A percentile compares a stretch with the other conserved stretches of the same genome.
phyloP scores from a whole-genome alignment of 177 flowering plant species.

The Telopea speciosissima region DNA sequence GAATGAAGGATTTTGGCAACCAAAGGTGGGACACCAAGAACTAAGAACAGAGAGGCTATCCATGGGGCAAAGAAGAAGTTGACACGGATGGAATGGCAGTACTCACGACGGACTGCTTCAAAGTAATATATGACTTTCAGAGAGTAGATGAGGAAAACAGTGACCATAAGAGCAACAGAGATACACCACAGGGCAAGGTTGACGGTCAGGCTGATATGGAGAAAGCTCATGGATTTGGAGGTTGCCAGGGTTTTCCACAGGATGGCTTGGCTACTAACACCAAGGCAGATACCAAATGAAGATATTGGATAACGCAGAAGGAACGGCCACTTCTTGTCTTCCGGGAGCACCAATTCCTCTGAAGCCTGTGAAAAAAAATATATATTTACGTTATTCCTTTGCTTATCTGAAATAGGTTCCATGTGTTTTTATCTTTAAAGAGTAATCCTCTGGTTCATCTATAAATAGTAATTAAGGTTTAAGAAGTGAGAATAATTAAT shows the following conservation, averaged over 20 bases:
- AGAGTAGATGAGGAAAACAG: conserved; percentile 37
- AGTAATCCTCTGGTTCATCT: not conserved
- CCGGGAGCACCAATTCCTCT: conserved; percentile 58
- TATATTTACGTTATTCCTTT: not conserved
- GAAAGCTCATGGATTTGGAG: conserved; percentile 47
- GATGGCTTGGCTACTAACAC: conserved; percentile 79
- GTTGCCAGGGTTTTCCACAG: conserved; percentile 72
- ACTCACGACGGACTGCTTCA: conserved; percentile 83
- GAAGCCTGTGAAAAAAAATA: conserved; percentile 34
- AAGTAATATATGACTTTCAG: conserved; percentile 63
- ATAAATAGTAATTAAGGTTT: too few species aligned
- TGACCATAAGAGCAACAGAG: conserved; percentile 35
- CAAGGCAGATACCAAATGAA: conserved; percentile 75
- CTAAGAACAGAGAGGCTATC: conserved; percentile 56
- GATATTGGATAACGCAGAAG: conserved; percentile 68
- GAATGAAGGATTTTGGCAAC: conserved; percentile 26
- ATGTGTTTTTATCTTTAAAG: not conserved
- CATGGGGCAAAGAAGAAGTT: conserved; percentile 92
- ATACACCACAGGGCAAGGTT: conserved; percentile 67
- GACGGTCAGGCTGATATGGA: conserved; percentile 37
- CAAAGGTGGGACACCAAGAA: conserved; percentile 55
- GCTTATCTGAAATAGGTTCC: not conserved
- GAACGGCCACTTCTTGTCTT: conserved; percentile 70
- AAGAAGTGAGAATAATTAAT: too few species aligned
- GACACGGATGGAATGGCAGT: conserved; percentile 68